phyloP scores from a whole-genome alignment of 2,329 filamentous ascomycete species.

The Paraconiothyrium sp. region DNA sequence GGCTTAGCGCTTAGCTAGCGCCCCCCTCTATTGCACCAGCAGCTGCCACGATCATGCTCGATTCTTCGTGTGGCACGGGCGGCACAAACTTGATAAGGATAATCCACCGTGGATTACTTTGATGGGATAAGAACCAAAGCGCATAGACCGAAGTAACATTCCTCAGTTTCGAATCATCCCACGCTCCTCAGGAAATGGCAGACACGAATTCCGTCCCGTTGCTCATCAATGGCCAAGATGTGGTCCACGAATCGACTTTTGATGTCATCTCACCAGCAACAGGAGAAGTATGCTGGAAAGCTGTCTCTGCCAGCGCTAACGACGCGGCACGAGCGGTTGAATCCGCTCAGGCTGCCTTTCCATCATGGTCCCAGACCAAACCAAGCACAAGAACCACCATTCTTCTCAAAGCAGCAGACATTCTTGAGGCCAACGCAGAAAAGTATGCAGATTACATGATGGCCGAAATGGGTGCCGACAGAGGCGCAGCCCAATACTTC shows the following conservation, averaged over 20 bases:
- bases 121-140: neutral
- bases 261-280: slow-evolving; percentile 58
- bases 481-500: slow-evolving; percentile 47
- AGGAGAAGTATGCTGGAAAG: slow-evolving; percentile 62
- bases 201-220: slow-evolving; percentile 43
- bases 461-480: slow-evolving; percentile 62
- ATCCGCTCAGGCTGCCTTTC: slow-evolving; percentile 71
- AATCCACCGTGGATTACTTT: neutral
- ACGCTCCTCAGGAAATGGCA: neutral
- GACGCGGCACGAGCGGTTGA: slow-evolving; percentile 64
- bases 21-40: neutral
- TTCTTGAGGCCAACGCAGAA: slow-evolving; percentile 67
- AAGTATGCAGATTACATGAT: slow-evolving; percentile 68
- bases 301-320: slow-evolving; percentile 63
- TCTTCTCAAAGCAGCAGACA: slow-evolving; percentile 70
- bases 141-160: too few relatives aligned
- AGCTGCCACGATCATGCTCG: neutral
- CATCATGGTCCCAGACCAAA: slow-evolving; percentile 70
- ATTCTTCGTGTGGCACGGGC: neutral
- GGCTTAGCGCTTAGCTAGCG: neutral
- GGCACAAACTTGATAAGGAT: neutral
- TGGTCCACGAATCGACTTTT: slow-evolving; percentile 51
- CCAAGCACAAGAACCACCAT: slow-evolving; percentile 71
- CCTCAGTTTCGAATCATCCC: neutral
- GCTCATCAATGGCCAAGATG: slow-evolving; percentile 56